A percentile compares a stretch with the other conserved stretches of the same genome.
These are phyloP conservation scores for Hypoxylon sp. DNA, from an alignment of 2,329 filamentous ascomycete species.

Conservation along the genomic window DNA sequence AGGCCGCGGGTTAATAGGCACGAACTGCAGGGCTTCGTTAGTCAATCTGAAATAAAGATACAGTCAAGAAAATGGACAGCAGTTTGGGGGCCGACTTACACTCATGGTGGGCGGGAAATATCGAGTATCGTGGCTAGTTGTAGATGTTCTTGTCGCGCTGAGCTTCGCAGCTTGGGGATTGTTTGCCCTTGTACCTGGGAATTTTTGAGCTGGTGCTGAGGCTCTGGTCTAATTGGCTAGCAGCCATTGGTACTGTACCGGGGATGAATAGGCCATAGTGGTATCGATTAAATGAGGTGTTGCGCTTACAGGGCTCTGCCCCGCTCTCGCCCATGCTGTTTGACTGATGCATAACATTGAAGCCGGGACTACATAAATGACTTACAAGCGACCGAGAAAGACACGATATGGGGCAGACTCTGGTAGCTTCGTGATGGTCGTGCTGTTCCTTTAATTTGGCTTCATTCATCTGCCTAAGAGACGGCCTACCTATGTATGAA, in stretches of 20 bases:
- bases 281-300: constrained; percentile 16
- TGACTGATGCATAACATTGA: too few species aligned
- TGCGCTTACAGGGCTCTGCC: constrained; percentile 19
- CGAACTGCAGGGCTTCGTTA: constrained; percentile 70
- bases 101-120: constrained; percentile 54
- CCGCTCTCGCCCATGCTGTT: background rate
- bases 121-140: constrained; percentile 35
- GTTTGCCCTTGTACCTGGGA: constrained; percentile 11
- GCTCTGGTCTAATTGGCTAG: background rate
- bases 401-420: background rate
- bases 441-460: constrained; percentile 2
- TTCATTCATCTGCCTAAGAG: constrained; percentile 5
- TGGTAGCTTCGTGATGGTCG: background rate
- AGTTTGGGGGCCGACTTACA: constrained; percentile 46
- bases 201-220: constrained; percentile 21
- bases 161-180: constrained; percentile 12
- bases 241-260: background rate
- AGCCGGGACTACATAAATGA: too few species aligned
- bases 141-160: constrained; percentile 30
- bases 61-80: background rate
- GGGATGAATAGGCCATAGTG: background rate
- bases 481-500: background rate
- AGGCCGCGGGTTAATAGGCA: constrained; percentile 95
- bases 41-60: background rate
- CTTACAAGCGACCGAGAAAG: background rate